phyloP scores from a whole-genome alignment of 352 stramenopile species.

The Pythium chondricola region DNA sequence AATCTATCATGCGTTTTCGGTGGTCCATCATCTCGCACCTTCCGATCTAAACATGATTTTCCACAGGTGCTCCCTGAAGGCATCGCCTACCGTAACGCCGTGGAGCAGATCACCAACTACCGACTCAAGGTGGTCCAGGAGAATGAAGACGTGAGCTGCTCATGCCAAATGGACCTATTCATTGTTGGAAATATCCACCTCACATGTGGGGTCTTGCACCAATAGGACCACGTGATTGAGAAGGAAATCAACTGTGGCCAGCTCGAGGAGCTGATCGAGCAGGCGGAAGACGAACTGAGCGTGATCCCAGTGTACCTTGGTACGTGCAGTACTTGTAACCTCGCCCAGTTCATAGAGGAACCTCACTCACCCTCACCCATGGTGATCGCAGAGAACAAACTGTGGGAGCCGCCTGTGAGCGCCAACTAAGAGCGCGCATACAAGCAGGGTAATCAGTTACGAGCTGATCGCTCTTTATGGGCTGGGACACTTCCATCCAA shows the following conservation, averaged over 20 bases:
- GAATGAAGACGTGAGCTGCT: slow-evolving; percentile 56
- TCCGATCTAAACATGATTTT: background rate
- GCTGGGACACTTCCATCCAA: background rate
- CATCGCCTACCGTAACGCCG: slow-evolving; percentile 61
- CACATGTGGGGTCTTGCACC: background rate
- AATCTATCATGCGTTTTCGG: too few species aligned
- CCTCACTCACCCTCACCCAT: background rate
- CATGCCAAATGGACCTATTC: too few species aligned
- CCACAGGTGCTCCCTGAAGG: slow-evolving; percentile 53
- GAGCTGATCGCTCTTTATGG: too few species aligned
- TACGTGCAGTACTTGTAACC: slow-evolving; percentile 32
- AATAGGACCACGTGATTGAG: slow-evolving; percentile 75
- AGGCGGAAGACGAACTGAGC: slow-evolving; percentile 81
- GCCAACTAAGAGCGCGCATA: slow-evolving; percentile 24
- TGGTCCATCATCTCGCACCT: slow-evolving; percentile 2
- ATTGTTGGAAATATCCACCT: background rate
- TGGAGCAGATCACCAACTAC: slow-evolving; percentile 85
- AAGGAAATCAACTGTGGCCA: slow-evolving; percentile 84
- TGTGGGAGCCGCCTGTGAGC: slow-evolving; percentile 75
- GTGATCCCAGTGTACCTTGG: slow-evolving; percentile 83
- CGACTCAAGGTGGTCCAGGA: slow-evolving; percentile 68
- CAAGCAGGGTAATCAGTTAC: too few species aligned
- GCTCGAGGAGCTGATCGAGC: slow-evolving; percentile 84
- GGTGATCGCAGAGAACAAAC: slow-evolving; percentile 57
- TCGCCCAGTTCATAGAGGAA: too few species aligned